Evolutionary conservation across 306 rosid genomes (phyloP).

Genomic region (Sindora glabra): DNA sequence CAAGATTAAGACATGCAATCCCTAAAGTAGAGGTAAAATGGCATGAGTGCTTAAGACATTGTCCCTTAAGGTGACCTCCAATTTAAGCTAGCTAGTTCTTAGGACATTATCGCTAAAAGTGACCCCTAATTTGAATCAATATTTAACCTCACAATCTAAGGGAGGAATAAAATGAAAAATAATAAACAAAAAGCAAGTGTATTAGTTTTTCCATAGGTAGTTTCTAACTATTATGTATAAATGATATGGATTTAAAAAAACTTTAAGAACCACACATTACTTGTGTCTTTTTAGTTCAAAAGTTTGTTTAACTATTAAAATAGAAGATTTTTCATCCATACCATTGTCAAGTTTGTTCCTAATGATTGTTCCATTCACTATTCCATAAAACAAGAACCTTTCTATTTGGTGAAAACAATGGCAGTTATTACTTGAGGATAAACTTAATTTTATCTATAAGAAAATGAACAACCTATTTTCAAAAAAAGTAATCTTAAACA

Average conservation of each 20-base stretch:
- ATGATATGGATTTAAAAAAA: neutral
- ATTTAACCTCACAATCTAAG: no score
- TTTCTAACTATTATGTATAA: neutral
- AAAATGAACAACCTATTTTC: neutral
- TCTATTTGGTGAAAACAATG: conserved; percentile 42
- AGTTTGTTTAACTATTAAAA: conserved; percentile 16
- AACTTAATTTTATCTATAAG: conserved; percentile 42
- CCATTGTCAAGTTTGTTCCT: conserved; percentile 34
- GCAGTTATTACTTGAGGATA: conserved; percentile 40
- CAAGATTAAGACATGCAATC: no score
- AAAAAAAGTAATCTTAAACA: neutral
- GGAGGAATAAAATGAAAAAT: no score
- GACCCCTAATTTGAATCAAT: no score
- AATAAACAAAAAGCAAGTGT: no score
- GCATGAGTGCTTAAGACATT: no score
- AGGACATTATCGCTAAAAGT: no score
- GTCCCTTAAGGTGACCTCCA: no score
- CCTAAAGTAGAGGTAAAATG: no score
- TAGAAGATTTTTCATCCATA: conserved; percentile 21
- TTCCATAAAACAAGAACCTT: conserved; percentile 47
- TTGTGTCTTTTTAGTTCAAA: conserved; percentile 55
- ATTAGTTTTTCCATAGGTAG: neutral
- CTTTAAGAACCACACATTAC: conserved; percentile 38
- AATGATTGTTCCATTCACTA: conserved; percentile 48
- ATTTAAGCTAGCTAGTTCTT: no score